phyloP scores from a whole-genome alignment of 164 flowering plant species.

The Warburgia ugandensis region DNA sequence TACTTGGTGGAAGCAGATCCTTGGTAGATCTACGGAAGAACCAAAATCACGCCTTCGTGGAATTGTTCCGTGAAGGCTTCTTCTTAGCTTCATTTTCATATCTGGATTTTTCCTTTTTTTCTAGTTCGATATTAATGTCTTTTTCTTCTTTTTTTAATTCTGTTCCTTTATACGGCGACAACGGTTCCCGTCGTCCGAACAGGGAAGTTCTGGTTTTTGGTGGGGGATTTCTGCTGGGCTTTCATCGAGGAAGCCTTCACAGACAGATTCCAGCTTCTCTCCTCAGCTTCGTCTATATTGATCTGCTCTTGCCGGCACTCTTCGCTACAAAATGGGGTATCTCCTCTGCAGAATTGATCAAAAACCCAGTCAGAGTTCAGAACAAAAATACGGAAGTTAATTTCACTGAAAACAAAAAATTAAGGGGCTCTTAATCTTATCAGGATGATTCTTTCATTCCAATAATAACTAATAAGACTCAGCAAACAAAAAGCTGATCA shows the following conservation, averaged over 20 bases:
- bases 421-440: no score
- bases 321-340: slow-evolving; percentile 85
- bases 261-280: slow-evolving; percentile 40
- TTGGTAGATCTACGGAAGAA: no score
- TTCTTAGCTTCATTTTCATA: no score
- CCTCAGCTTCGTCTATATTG: slow-evolving; percentile 62
- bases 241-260: slow-evolving; percentile 11
- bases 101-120: neutral
- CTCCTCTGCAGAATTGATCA: slow-evolving; percentile 90
- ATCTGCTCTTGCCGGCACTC: slow-evolving; percentile 84
- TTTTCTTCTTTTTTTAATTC: no score
- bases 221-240: slow-evolving; percentile 2
- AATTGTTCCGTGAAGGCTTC: no score
- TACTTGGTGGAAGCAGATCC: no score
- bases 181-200: slow-evolving; percentile 52
- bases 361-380: neutral
- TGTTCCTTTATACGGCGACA: slow-evolving; percentile 50
- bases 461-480: no score
- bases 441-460: no score
- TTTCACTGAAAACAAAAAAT: no score
- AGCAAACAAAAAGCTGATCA: no score
- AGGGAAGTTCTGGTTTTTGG: slow-evolving; percentile 24
- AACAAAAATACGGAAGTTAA: neutral
- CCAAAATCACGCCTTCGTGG: no score
- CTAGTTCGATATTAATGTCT: no score